A percentile compares a stretch with the other conserved stretches of the same genome.
Evolutionary conservation across 257 asterid genomes (phyloP).

Genomic region (Ilex asprella): DNA sequence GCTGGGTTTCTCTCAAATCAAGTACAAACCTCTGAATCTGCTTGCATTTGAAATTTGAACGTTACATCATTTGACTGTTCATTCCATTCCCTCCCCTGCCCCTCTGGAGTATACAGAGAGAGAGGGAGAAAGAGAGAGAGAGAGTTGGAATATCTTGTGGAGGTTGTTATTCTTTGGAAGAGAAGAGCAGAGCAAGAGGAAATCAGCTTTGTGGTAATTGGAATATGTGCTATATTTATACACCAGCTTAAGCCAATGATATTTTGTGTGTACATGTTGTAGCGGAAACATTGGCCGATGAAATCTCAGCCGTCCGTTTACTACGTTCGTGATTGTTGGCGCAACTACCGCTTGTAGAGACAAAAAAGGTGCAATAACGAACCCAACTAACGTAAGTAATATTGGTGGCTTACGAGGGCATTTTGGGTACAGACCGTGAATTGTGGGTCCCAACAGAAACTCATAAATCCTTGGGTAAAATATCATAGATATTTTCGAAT

Average conservation of each 20-base stretch:
- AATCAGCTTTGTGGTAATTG: conserved; percentile 24
- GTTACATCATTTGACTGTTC: conserved; percentile 19
- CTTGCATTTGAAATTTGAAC: not conserved
- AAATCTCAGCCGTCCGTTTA: conserved; percentile 18
- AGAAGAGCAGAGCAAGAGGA: conserved; percentile 14
- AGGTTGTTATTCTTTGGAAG: conserved; percentile 39
- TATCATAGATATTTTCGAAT: too few relatives aligned
- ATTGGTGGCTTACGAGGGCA: not conserved
- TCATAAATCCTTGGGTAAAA: too few relatives aligned
- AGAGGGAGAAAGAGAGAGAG: conserved; percentile 12
- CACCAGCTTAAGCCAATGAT: conserved; percentile 5
- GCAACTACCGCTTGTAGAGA: conserved; percentile 24
- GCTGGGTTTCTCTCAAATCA: conserved; percentile 4
- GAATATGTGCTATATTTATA: conserved; percentile 36
- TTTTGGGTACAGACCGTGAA: not conserved
- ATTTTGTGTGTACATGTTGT: not conserved
- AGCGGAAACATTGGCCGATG: not conserved
- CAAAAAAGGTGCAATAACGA: conserved; percentile 15
- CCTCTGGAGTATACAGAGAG: conserved; percentile 19
- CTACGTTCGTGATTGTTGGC: conserved; percentile 25
- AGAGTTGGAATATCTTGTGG: conserved; percentile 32
- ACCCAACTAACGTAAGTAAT: conserved; percentile 19
- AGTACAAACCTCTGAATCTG: conserved; percentile 11
- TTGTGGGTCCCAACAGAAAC: too few relatives aligned
- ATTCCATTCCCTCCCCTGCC: conserved; percentile 19